These are phyloP conservation scores for Powellomyces hirtus DNA, from an alignment of 192 early-diverging fungal species.

Conservation along the genomic window DNA sequence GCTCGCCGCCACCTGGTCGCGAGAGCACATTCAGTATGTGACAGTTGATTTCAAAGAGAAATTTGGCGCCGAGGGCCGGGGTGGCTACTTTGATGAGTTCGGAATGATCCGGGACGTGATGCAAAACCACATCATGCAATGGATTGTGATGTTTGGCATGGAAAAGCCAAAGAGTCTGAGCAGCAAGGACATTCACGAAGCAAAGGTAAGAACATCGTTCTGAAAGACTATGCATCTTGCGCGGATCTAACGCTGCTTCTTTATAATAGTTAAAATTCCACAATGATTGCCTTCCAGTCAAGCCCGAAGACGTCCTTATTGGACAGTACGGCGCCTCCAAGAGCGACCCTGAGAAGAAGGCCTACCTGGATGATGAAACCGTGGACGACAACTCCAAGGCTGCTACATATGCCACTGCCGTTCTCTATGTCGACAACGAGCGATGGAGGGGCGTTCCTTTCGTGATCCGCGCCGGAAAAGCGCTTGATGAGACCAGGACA, in stretches of 20 bases:
- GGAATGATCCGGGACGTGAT: conserved; percentile 84
- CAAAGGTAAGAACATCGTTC: conserved; percentile 57
- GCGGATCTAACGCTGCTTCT: background rate
- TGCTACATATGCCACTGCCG: conserved; percentile 28
- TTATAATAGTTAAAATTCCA: conserved; percentile 40
- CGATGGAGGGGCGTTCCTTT: conserved; percentile 56
- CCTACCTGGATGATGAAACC: conserved; percentile 35
- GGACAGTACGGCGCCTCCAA: conserved; percentile 29
- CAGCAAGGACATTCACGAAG: conserved; percentile 80
- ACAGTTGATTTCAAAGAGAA: conserved; percentile 91
- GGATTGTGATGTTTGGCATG: conserved; percentile 82
- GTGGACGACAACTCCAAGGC: conserved; percentile 36
- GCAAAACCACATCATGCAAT: conserved; percentile 72
- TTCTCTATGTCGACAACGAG: conserved; percentile 38
- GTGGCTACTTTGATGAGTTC: conserved; percentile 93
- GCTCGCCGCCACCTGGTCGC: conserved; percentile 77
- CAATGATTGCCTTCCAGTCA: conserved; percentile 37
- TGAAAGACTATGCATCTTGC: background rate
- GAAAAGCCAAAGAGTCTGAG: conserved; percentile 70
- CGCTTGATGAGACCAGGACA: conserved; percentile 78
- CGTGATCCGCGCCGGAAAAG: conserved; percentile 81
- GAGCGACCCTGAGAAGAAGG: conserved; percentile 27
- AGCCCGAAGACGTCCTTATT: conserved; percentile 18
- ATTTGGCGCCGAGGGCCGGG: conserved; percentile 87
- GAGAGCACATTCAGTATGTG: conserved; percentile 70